Percentiles rank a stretch among this genome's conserved stretches.
Evolutionary conservation across 306 rosid genomes (phyloP).

Genomic region (Comarum palustre): DNA sequence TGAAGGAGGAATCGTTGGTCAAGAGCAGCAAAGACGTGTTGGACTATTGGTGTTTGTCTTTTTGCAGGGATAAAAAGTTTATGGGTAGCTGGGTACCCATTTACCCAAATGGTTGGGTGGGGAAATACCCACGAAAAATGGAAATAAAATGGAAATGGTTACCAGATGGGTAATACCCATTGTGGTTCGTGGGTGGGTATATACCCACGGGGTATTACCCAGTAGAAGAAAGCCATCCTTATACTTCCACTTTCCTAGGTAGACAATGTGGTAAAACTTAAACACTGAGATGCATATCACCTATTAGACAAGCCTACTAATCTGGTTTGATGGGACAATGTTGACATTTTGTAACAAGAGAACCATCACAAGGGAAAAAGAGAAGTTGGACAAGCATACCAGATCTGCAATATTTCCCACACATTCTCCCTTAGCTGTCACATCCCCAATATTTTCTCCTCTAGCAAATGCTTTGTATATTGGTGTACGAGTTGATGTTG

Average conservation of each 20-base stretch:
- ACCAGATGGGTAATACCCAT: too few relatives aligned
- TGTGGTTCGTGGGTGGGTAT: too few relatives aligned
- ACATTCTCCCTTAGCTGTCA: constrained; percentile 98
- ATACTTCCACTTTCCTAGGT: neutral
- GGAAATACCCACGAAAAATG: too few relatives aligned
- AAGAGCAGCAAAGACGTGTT: too few relatives aligned
- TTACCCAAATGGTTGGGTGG: too few relatives aligned
- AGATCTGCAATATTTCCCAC: constrained; percentile 94
- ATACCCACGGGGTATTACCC: too few relatives aligned
- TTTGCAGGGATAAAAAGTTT: too few relatives aligned
- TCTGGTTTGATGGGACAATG: neutral
- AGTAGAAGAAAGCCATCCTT: too few relatives aligned
- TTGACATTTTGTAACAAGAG: neutral
- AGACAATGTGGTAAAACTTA: neutral
- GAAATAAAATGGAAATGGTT: too few relatives aligned
- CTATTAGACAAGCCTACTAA: neutral
- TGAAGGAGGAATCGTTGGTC: too few relatives aligned
- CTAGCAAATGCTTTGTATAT: constrained; percentile 97
- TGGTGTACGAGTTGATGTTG: constrained; percentile 97
- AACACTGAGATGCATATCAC: neutral
- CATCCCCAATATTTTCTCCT: constrained; percentile 99
- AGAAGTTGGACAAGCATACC: constrained; percentile 52
- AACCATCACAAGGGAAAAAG: neutral
- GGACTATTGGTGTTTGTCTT: too few relatives aligned
- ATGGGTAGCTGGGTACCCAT: too few relatives aligned